Base-by-base conservation (phyloP, 805 yeast species). In the Suhomyces faveliae region DNA sequence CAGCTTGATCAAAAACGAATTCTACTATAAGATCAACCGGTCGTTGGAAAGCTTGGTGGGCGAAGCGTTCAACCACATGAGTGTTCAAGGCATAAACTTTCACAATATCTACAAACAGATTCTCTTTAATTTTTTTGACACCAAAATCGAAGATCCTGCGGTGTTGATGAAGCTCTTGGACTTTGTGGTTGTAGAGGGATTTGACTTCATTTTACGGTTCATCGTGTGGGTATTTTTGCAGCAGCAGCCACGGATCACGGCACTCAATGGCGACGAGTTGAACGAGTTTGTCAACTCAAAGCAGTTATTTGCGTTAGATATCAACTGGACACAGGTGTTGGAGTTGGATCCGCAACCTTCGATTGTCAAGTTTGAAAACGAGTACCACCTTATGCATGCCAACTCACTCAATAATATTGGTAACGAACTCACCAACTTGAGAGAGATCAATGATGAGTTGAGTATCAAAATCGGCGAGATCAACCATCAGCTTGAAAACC, bases 171-270 rank as follows among this genome's bases (percentile, higher is more conserved):
- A 40, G 40, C 46, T 69, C 3, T 49, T 71, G 23, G 78, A 73
- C 49, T 62, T 71, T 33, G 54, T 72, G 10, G 59, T 72, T 24
- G 60, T 73, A 43, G 74, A 73, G 53, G 78, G 78, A 5, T 62
- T 67, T 45, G 71, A 67, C 47, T 66, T 64, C 47, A 47, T 73
- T 6, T 48, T 62, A 7, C 57, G 73, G 22, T 44, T 70, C 5
- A 49, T 66, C 8, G 59, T 64, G 3, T 62, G 61, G 40, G 39
- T 58, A 3, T 63, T 68, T 46, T 35, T 46, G 4, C 45, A 48
- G 6, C 54, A 58, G 20, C 29, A 51, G 25, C 54, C 46, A 0
- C 35, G 48, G 20, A 51, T 72, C 10, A 12, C 58, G 23, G 38
- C 35, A 5, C 46, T 61, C 3, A 49, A 57, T 4, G 68, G 68